Evolutionary conservation across 1,284 basidiomycete species (phyloP).

Genomic region (Mycena sp.): DNA sequence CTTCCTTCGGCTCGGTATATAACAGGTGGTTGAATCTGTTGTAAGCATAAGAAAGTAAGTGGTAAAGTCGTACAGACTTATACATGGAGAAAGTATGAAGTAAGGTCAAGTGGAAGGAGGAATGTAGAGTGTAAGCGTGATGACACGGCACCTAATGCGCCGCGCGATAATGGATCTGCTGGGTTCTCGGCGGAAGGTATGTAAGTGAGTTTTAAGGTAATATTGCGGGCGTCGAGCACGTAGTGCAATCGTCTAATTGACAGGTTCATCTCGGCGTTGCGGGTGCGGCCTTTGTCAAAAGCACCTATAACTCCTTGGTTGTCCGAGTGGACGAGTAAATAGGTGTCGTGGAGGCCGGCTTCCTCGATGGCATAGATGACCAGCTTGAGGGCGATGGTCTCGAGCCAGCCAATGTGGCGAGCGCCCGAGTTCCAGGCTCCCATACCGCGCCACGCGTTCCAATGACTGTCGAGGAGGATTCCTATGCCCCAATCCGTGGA

Average conservation of each 20-base stretch:
- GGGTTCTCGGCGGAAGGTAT: slow-evolving; percentile 41
- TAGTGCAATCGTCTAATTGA: slow-evolving; percentile 38
- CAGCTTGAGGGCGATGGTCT: slow-evolving; percentile 44
- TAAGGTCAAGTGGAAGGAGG: background rate
- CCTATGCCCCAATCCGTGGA: slow-evolving; percentile 22
- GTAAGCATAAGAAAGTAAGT: no score
- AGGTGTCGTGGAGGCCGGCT: slow-evolving; percentile 20
- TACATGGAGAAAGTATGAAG: background rate
- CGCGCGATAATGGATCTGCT: slow-evolving; percentile 46
- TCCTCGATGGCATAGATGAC: slow-evolving; percentile 32
- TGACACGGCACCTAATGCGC: slow-evolving; percentile 16
- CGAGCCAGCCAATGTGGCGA: slow-evolving; percentile 50
- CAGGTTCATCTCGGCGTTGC: slow-evolving; percentile 45
- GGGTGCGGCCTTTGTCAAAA: slow-evolving; percentile 37
- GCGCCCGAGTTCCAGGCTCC: slow-evolving; percentile 41
- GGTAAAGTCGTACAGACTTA: no score
- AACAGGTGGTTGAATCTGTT: no score
- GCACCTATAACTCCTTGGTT: slow-evolving; percentile 53
- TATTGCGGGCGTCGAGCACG: background rate
- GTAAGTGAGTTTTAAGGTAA: slow-evolving; percentile 31
- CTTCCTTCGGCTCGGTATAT: no score
- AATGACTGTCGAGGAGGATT: background rate
- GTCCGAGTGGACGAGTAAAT: slow-evolving; percentile 46
- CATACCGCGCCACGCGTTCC: slow-evolving; percentile 30
- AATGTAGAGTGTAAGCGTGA: background rate